Conservation (phyloP, 371 early-diverging fungal species). For the Circinella umbellata region DNA sequence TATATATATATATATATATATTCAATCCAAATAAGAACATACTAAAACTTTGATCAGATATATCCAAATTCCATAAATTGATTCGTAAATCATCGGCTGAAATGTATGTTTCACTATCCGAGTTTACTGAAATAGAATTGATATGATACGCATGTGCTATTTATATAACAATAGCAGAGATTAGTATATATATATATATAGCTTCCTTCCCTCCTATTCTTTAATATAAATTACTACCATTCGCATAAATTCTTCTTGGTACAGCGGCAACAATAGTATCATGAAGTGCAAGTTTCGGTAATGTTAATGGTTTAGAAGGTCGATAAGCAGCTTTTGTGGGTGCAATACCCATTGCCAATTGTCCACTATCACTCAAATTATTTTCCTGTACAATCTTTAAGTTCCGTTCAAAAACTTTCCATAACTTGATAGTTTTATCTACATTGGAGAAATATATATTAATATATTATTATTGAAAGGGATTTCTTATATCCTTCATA, state of each 20-base stretch:
- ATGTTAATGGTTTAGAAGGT: slow-evolving; percentile 43
- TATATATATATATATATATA: not conserved
- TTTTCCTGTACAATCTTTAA: slow-evolving; percentile 85
- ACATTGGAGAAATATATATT: not conserved
- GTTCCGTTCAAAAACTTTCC: slow-evolving; percentile 91
- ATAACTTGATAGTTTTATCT: slow-evolving; percentile 95
- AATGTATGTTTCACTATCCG: slow-evolving; percentile 89
- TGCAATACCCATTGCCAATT: slow-evolving; percentile 13
- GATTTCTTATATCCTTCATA: too few relatives aligned
- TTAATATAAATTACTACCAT: slow-evolving; percentile 40
- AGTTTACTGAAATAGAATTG: slow-evolving; percentile 94
- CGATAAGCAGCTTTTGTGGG: slow-evolving; percentile 20
- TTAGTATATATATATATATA: not conserved
- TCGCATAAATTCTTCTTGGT: slow-evolving; percentile 84
- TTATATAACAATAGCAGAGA: slow-evolving; percentile 49
- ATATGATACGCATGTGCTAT: slow-evolving; percentile 93
- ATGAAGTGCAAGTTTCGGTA: slow-evolving; percentile 79
- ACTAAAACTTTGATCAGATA: slow-evolving; percentile 88
- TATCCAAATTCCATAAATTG: slow-evolving; percentile 91
- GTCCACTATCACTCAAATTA: slow-evolving; percentile 59
- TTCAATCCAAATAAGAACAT: slow-evolving; percentile 10
- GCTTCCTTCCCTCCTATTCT: not conserved
- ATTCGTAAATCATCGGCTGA: slow-evolving; percentile 94
- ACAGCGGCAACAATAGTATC: slow-evolving; percentile 87
- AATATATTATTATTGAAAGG: too few relatives aligned